Evolutionary conservation across 176 grass and related monocot species (phyloP), one percentile per base, ranked within the genome.

Genomic region (Juncus inflexus): DNA sequence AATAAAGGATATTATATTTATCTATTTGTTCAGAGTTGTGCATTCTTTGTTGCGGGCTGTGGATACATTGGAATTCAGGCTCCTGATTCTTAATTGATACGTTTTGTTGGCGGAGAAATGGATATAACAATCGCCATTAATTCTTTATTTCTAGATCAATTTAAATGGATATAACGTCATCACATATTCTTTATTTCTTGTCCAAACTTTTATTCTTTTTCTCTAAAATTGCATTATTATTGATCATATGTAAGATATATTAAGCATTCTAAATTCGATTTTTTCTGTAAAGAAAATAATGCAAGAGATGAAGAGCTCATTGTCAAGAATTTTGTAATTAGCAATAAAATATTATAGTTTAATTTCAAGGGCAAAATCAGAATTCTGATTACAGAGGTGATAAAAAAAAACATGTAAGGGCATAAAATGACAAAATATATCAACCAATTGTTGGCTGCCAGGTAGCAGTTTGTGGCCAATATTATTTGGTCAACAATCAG

Each of bases 1-100:
- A 84, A 86, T 6, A 91, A 81, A 63, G 83, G 85, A 76, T 97
- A 97, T 60, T 91, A 66, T 74, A 73, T 91, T 50, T 97, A 75
- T 59, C 85, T 97, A 53, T 83, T 86, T 63, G 40, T 86, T 74
- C 92, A 91, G 71, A 78, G 87, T 13, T 41, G 77, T 2, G 75
- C 85, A 63, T 97, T 97, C 64, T 74, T 97, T 13, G 75, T 97
- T 13, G 69, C 69, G 3, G 87, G 87, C 52, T 86, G 85, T 79
- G 87, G 86, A 39, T 91, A 83, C 54, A 66, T 97, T 6, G 87
- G 87, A 12, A 89, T 72, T 66, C 36, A 55, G 62, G 66, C 78
- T 76, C 85, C 90, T 62, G 35, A 36, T 19, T 35, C 63, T 77
- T 67, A 40, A 70, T 70, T 86, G 61, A 74, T 65, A 8, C 45